Evolutionary conservation across 805 yeast genomes (phyloP), one percentile per base, ranked within the genome.

Genomic region (Metschnikowia kunwiensis): DNA sequence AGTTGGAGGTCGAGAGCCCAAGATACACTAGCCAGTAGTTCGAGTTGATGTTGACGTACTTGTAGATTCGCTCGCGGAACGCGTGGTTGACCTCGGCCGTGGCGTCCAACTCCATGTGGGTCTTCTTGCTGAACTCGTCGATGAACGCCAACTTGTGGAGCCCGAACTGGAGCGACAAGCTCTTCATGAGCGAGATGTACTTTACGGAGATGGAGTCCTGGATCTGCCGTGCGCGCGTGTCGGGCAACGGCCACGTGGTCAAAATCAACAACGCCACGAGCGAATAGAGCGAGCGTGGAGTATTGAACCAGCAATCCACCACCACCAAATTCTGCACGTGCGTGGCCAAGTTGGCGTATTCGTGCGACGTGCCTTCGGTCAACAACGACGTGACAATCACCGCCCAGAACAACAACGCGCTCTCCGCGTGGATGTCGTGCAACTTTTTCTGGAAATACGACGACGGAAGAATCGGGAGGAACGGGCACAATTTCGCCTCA

Each of bases 161-260:
- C 5, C 73, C 74, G 36, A 67, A 58, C 47, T 68, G 74, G 29
- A 63, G 55, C 4, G 68, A 53, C 35, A 68, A 54, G 39, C 54
- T 58, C 42, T 63, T 67, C 65, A 64, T 60, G 21, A 63, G 53
- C 13, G 70, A 58, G 15, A 63, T 48, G 43, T 60, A 66, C 41
- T 63, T 65, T 33, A 66, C 44, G 2, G 68, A 54, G 19, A 60
- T 44, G 42, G 61, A 56, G 40, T 65, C 68, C 34, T 54, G 47
- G 33, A 52, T 42, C 21, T 55, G 54, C 42, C 34, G 44, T 21
- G 54, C 40, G 13, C 45, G 36, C 21, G 48, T 50, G 19, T 52
- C 47, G 5, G 71, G 73, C 21, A 68, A 53, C 13, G 72, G 70
- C 74, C 74, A 68, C 5, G 71, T 65, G 7, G 72, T 66, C 36